Evolutionary conservation across 2,329 filamentous ascomycete species (phyloP), one percentile per base, ranked within the genome.

Genomic region (Capronia americana): DNA sequence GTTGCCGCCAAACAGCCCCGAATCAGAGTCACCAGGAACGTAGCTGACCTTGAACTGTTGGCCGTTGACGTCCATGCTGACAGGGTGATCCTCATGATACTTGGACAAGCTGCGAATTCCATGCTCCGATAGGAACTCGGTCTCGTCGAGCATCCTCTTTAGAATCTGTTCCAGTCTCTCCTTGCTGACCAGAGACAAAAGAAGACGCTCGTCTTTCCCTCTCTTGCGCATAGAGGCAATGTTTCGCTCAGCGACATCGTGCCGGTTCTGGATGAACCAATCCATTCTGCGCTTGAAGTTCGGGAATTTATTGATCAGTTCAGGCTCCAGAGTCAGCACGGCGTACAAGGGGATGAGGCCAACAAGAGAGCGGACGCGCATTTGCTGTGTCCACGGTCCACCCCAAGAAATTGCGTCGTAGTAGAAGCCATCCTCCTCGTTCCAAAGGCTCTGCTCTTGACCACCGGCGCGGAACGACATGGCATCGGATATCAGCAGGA

Each of bases 361-460:
- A 60, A 98, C 94, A 7, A 98, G 86, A 17, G 94, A 98, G 65
- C 93, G 86, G 60, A 98, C 92, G 0, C 92, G 93, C 75, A 98
- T 86, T 78, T 97, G 93, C 75, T 97, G 92, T 61, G 92, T 92
- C 89, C 90, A 96, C 7, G 93, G 93, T 8, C 93, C 93, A 57
- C 94, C 94, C 88, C 92, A 98, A 1, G 93, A 96, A 70, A 98
- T 98, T 28, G 94, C 94, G 80, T 98, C 94, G 76, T 98, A 98
- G 84, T 98, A 98, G 84, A 98, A 98, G 64, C 80, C 93, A 78
- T 98, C 94, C 69, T 96, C 87, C 30, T 97, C 93, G 75, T 97
- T 98, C 94, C 94, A 98, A 7, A 98, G 82, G 38, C 93, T 96
- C 75, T 92, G 88, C 74, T 95, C 91, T 72, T 87, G 76, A 82